phyloP scores from a whole-genome alignment of 1,139 yeast species.

The Magnusiomyces fungicola region DNA sequence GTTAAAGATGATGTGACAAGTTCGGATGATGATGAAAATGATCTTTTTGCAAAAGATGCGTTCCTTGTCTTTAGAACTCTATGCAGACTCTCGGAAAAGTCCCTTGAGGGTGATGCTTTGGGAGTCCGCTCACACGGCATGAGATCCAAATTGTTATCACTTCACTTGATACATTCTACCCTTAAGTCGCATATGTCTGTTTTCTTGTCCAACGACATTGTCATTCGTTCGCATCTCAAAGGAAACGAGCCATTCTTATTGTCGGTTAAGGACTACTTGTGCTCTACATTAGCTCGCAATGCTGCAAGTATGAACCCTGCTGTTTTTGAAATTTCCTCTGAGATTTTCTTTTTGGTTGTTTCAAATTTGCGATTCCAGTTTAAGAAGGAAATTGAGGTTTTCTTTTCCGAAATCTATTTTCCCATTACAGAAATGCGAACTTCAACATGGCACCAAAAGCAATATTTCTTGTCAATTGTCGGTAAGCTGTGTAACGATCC shows the following conservation, averaged over 20 bases:
- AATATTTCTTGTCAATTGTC: slow-evolving; percentile 71
- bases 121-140: slow-evolving; percentile 91
- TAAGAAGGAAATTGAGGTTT: slow-evolving; percentile 88
- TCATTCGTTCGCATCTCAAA: slow-evolving; percentile 50
- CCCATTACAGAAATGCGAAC: slow-evolving; percentile 91
- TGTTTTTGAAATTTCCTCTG: slow-evolving; percentile 84
- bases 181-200: slow-evolving; percentile 79
- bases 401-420: slow-evolving; percentile 86
- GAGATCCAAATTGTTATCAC: slow-evolving; percentile 79
- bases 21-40: slow-evolving; percentile 44
- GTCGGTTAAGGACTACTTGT: slow-evolving; percentile 77
- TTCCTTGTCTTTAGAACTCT: slow-evolving; percentile 87
- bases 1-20: slow-evolving; percentile 24
- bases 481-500: slow-evolving; percentile 84
- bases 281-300: slow-evolving; percentile 78
- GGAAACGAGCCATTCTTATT: slow-evolving; percentile 63
- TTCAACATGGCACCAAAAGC: slow-evolving; percentile 86
- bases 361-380: slow-evolving; percentile 80
- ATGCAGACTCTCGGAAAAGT: slow-evolving; percentile 85
- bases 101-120: slow-evolving; percentile 57
- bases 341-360: slow-evolving; percentile 84
- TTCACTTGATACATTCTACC: slow-evolving; percentile 82
- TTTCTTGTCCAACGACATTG: slow-evolving; percentile 59
- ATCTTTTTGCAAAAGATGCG: slow-evolving; percentile 78
- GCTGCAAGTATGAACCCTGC: slow-evolving; percentile 91